phyloP scores from a whole-genome alignment of 225 moss, liverwort and hornwort species.

The Pseudoscleropodium purum region DNA sequence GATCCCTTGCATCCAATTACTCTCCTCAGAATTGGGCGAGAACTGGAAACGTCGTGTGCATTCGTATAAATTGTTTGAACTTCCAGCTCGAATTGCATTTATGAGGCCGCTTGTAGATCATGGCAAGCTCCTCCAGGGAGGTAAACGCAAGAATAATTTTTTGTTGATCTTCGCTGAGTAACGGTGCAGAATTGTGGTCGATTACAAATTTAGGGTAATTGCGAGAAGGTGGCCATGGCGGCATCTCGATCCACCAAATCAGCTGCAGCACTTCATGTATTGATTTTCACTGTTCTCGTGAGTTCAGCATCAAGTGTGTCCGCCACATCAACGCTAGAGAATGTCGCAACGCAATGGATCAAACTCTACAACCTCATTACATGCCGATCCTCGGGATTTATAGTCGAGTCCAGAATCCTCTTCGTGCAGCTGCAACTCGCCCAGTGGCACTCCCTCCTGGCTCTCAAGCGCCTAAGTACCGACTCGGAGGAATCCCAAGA shows the following conservation, averaged over 20 bases:
- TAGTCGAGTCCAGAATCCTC: neutral
- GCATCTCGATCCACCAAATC: neutral
- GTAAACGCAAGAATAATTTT: too few species aligned
- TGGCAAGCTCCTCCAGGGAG: neutral
- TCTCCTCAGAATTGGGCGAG: too few species aligned
- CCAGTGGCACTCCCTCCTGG: slow-evolving; percentile 16
- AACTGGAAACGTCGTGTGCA: neutral
- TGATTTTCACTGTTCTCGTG: neutral
- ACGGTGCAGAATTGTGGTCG: neutral
- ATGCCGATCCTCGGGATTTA: neutral
- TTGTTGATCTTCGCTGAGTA: neutral
- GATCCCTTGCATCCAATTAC: too few species aligned
- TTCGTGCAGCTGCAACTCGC: neutral
- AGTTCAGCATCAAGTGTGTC: neutral
- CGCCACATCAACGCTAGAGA: neutral
- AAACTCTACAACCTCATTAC: neutral
- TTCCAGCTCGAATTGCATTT: neutral
- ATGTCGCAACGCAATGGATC: slow-evolving; percentile 1
- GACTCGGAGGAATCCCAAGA: neutral
- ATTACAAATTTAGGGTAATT: neutral
- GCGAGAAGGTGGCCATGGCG: neutral
- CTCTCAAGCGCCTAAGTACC: neutral
- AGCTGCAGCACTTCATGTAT: neutral
- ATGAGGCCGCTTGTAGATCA: neutral
- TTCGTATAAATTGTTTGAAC: neutral